Conservation (phyloP, 2,329 filamentous ascomycete genomes). For the Apiospora malaysiana region DNA sequence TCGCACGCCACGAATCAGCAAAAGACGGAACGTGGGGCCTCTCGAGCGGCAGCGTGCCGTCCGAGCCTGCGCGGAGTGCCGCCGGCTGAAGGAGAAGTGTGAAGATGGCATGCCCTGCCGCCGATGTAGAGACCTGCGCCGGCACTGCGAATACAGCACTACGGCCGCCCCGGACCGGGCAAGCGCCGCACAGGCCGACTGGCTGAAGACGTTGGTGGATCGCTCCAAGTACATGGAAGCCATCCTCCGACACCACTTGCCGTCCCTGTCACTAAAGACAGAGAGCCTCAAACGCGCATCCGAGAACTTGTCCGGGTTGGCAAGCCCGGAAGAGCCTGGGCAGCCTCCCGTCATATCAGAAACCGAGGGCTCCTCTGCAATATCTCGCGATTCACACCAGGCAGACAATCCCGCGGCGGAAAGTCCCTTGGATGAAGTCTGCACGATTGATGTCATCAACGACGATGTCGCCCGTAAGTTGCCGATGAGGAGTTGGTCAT, state of each 20-base stretch:
- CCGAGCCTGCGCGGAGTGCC: slow-evolving; percentile 41
- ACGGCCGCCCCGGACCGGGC: slow-evolving; percentile 39
- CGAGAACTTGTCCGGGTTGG: neutral
- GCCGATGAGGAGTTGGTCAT: neutral
- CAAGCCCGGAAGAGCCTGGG: neutral
- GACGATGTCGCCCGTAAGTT: slow-evolving; percentile 39
- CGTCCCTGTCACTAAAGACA: slow-evolving; percentile 5
- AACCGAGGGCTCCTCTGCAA: neutral
- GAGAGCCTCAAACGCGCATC: slow-evolving; percentile 18
- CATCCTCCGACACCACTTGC: slow-evolving; percentile 39
- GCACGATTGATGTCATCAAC: slow-evolving; percentile 20
- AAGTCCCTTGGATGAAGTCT: slow-evolving; percentile 20
- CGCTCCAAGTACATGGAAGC: slow-evolving; percentile 23
- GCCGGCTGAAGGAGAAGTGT: slow-evolving; percentile 62
- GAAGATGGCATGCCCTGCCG: slow-evolving; percentile 61
- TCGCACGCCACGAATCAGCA: neutral
- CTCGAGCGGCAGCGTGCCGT: slow-evolving; percentile 5
- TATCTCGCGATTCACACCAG: no score
- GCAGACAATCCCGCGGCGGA: neutral
- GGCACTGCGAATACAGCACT: slow-evolving; percentile 55
- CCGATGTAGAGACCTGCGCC: slow-evolving; percentile 56
- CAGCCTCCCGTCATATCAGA: neutral
- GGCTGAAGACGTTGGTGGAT: slow-evolving; percentile 14
- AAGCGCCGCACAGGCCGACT: neutral
- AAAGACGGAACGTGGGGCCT: slow-evolving; percentile 1